Base-by-base conservation (phyloP, 495 filamentous ascomycete genomes). In the Penicillium coffeae region DNA sequence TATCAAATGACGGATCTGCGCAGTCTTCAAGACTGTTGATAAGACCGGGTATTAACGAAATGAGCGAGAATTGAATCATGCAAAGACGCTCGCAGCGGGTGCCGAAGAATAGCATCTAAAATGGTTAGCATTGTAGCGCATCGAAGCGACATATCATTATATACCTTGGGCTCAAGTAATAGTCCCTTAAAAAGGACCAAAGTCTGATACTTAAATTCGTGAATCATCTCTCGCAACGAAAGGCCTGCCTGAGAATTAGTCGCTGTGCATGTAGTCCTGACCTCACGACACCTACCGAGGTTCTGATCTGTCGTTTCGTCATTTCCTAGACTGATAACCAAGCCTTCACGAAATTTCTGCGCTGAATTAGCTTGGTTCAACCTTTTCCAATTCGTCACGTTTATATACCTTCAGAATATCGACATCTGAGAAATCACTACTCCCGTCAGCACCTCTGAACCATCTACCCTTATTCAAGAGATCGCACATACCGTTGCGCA, bases 71-170 rank as follows among this genome's bases (percentile, higher is more conserved):
- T 61, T 98, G 93, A 65, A 95, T 90, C 89, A 97, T 92, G 80
- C 93, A 98, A 42, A 98, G 69, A 27, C 87, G 79, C 64, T 98
- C 93, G 63, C 93, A 97, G 47, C 91, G 82, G 9, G 90, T 87
- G 35, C 93, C 94, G 58, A 97, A 98, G 73, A 98, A 97, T 30
- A 98, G 83, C 90, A 97, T 98, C 92, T 96, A 58, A 2, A 21
- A 39, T 39, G n/a, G 50, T 51, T 14, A 56, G 44, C 21, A 38
- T 48, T 42, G 27, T 14, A n/a, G 21, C 32, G 1, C 21, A 19
- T 16, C 16, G 19, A 14, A 21, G 10, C 33, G 2, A 2, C 0
- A 22, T 5, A 33, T 3, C 2, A 1, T 10, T 30, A 46, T 65
- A 48, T 70, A 92, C 91, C 85, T 97, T 98, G 21, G 92, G 93